These are phyloP conservation scores for Melaleuca alternifolia DNA, from an alignment of 345 rosid species.

Conservation along the genomic window DNA sequence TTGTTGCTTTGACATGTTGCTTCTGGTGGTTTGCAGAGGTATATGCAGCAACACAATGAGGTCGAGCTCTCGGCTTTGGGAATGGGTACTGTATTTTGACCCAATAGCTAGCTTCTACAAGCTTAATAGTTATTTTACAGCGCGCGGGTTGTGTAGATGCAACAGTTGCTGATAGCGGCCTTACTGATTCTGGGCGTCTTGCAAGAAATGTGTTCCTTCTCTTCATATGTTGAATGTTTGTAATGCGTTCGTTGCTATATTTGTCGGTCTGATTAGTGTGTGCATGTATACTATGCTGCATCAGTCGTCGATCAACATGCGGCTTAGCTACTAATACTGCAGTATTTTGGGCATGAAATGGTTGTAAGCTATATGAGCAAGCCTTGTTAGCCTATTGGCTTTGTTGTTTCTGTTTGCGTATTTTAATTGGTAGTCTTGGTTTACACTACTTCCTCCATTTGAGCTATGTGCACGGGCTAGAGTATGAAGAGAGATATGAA, in stretches of 20 bases:
- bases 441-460: background rate
- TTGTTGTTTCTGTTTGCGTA: background rate
- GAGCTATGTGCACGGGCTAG: background rate
- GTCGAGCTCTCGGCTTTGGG: slow-evolving; percentile 78
- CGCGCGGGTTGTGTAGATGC: background rate
- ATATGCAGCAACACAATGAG: slow-evolving; percentile 57
- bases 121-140: too few relatives aligned
- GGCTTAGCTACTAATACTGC: background rate
- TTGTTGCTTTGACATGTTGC: background rate
- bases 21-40: slow-evolving; percentile 40
- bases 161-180: background rate
- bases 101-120: background rate
- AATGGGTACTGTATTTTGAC: slow-evolving; percentile 31
- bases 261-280: background rate
- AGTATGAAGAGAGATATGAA: background rate
- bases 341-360: background rate
- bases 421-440: background rate
- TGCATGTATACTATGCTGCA: background rate
- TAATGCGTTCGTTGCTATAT: background rate
- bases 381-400: background rate
- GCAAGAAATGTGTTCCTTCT: background rate
- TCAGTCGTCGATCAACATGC: background rate
- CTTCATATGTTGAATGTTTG: background rate
- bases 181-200: background rate
- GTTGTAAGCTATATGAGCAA: background rate